Conservation (phyloP, 345 rosid genomes). For the Mercurialis annua region DNA sequence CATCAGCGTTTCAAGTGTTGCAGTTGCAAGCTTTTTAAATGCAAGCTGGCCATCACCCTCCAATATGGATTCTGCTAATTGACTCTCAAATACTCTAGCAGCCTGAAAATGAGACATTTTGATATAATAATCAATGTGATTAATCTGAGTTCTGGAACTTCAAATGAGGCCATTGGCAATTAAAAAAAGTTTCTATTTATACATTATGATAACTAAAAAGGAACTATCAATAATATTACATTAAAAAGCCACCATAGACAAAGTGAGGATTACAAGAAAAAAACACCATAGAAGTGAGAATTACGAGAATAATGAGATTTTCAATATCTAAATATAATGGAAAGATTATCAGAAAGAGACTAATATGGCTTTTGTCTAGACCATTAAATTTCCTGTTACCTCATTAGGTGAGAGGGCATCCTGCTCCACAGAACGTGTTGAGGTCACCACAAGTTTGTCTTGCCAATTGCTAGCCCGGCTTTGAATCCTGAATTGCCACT, state of each 20-base stretch:
- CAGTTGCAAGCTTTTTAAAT: slow-evolving; percentile 93
- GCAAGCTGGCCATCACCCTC: slow-evolving; percentile 98
- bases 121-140: slow-evolving; percentile 1
- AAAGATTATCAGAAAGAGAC: not conserved
- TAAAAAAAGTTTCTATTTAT: not conserved
- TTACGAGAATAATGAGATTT: not conserved
- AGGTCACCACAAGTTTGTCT: slow-evolving; percentile 86
- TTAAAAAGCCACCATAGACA: not conserved
- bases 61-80: slow-evolving; percentile 91
- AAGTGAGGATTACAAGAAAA: not conserved
- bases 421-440: slow-evolving; percentile 89
- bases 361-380: not conserved
- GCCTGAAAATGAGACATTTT: slow-evolving; percentile 48
- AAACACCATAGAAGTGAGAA: not conserved
- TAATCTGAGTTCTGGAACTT: slow-evolving; percentile 7
- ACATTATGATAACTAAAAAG: not conserved
- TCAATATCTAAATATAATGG: slow-evolving; percentile 2
- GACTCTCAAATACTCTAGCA: slow-evolving; percentile 91
- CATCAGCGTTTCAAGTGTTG: slow-evolving; percentile 88
- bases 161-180: slow-evolving; percentile 7
- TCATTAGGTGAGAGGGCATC: slow-evolving; percentile 91
- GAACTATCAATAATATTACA: not conserved
- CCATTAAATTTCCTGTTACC: slow-evolving; percentile 42
- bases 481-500: slow-evolving; percentile 97
- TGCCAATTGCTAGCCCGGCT: slow-evolving; percentile 98